phyloP scores from a whole-genome alignment of 2,329 filamentous ascomycete genomes.

The Fusarium abutilonis region DNA sequence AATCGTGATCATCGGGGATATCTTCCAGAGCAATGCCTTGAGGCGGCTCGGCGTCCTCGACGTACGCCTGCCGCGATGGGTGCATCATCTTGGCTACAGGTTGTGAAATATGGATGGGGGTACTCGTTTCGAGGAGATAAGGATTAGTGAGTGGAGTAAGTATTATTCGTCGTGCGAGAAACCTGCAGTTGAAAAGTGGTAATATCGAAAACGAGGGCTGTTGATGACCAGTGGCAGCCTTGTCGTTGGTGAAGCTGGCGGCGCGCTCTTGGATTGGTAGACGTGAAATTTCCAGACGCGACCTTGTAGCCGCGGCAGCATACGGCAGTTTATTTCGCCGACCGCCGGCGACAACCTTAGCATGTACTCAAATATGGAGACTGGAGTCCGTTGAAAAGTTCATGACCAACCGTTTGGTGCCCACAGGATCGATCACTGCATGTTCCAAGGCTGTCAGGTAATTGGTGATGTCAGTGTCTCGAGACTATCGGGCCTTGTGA shows the following conservation, averaged over 20 bases:
- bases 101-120: neutral
- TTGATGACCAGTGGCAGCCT: conserved; percentile 19
- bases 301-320: conserved; percentile 21
- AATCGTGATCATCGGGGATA: conserved; percentile 78
- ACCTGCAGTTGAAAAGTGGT: neutral
- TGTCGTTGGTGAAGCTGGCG: conserved; percentile 12
- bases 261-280: conserved; percentile 33
- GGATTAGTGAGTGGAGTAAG: neutral
- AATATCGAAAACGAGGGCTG: neutral
- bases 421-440: conserved; percentile 36
- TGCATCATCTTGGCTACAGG: conserved; percentile 70
- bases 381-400: conserved; percentile 8
- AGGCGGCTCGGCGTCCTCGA: conserved; percentile 80
- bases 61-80: conserved; percentile 90
- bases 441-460: conserved; percentile 38
- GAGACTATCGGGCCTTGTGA: conserved; percentile 30
- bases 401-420: conserved; percentile 22
- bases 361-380: neutral
- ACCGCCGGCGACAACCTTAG: conserved; percentile 7
- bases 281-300: conserved; percentile 40
- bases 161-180: neutral
- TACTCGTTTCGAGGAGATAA: neutral
- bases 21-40: conserved; percentile 60
- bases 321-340: conserved; percentile 45
- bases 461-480: conserved; percentile 44